Percentiles rank a stretch among this genome's conserved stretches.
Evolutionary conservation across 768 basidiomycete genomes (phyloP).

Genomic region (Mycena haematopus): DNA sequence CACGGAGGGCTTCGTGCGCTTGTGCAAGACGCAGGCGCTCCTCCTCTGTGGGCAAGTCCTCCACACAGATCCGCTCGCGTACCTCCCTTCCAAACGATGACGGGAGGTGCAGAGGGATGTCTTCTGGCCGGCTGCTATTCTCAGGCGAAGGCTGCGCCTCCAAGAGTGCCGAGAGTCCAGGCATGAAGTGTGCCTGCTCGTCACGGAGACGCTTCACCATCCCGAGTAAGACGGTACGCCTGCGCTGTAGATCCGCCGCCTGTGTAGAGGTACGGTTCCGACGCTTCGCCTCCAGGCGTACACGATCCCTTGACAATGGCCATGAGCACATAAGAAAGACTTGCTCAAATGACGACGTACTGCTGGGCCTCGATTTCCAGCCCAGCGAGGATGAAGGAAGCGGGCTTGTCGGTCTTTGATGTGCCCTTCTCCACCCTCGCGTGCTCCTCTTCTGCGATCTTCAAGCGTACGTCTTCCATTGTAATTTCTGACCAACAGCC

Average conservation of each 20-base stretch:
- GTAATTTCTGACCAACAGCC: conserved; percentile 12
- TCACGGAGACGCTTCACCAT: conserved; percentile 10
- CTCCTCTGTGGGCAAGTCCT: conserved; percentile 30
- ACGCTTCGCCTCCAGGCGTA: background rate
- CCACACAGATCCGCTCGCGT: conserved; percentile 15
- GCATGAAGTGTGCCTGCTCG: conserved; percentile 19
- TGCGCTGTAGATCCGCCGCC: conserved; percentile 6
- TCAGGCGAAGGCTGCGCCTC: background rate
- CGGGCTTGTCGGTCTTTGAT: conserved; percentile 2
- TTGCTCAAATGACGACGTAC: conserved; percentile 1
- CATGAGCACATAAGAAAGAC: background rate
- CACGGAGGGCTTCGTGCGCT: conserved; percentile 22
- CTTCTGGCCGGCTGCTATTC: conserved; percentile 22
- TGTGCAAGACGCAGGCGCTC: conserved; percentile 31
- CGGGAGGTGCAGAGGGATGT: conserved; percentile 30
- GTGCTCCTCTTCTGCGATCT: conserved; percentile 29
- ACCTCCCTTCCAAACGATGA: conserved; percentile 22
- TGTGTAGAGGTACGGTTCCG: conserved; percentile 8
- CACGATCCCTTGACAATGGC: background rate
- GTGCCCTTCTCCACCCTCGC: background rate
- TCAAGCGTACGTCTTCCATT: conserved; percentile 16
- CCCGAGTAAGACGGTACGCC: background rate
- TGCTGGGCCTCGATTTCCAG: conserved; percentile 25
- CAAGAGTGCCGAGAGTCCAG: background rate
- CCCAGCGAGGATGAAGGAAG: conserved; percentile 24